Percentiles rank a stretch among this genome's conserved stretches.
Evolutionary conservation across 495 filamentous ascomycete genomes (phyloP).

Genomic region (Lindgomyces ingoldianus): DNA sequence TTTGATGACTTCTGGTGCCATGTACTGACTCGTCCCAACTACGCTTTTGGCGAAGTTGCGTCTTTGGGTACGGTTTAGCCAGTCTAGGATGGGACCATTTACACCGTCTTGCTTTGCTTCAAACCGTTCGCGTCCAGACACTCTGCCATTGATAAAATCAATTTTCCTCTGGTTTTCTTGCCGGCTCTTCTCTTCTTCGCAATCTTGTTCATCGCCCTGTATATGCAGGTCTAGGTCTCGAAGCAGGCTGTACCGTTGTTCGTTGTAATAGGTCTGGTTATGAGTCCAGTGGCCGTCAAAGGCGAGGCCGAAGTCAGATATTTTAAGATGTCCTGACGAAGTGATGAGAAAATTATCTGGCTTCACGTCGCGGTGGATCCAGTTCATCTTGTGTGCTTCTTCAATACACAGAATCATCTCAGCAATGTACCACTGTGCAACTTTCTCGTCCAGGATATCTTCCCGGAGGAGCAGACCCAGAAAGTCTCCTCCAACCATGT

Average conservation of each 20-base stretch:
- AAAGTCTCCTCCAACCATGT: slow-evolving; percentile 95
- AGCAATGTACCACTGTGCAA: slow-evolving; percentile 82
- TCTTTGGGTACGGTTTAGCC: slow-evolving; percentile 74
- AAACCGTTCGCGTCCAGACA: slow-evolving; percentile 52
- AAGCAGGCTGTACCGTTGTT: slow-evolving; percentile 75
- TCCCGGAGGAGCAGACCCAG: slow-evolving; percentile 81
- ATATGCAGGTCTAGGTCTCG: slow-evolving; percentile 72
- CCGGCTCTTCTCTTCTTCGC: slow-evolving; percentile 54
- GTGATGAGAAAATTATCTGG: slow-evolving; percentile 95
- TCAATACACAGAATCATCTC: slow-evolving; percentile 96
- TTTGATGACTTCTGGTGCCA: slow-evolving; percentile 90
- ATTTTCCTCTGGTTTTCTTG: slow-evolving; percentile 53
- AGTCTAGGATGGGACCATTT: slow-evolving; percentile 58
- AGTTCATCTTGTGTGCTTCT: slow-evolving; percentile 80
- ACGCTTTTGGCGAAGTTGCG: slow-evolving; percentile 76
- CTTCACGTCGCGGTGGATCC: slow-evolving; percentile 95
- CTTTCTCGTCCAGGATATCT: slow-evolving; percentile 72
- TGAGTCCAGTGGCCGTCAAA: slow-evolving; percentile 96
- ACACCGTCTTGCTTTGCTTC: slow-evolving; percentile 30
- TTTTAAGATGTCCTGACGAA: slow-evolving; percentile 85
- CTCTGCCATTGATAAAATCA: slow-evolving; percentile 51
- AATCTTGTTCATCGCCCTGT: slow-evolving; percentile 74
- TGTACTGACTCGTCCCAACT: slow-evolving; percentile 97
- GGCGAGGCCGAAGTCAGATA: slow-evolving; percentile 91
- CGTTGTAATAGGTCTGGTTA: slow-evolving; percentile 79